Conservation (phyloP, 2,329 filamentous ascomycete genomes). For the Pleurostoma richardsiae region DNA sequence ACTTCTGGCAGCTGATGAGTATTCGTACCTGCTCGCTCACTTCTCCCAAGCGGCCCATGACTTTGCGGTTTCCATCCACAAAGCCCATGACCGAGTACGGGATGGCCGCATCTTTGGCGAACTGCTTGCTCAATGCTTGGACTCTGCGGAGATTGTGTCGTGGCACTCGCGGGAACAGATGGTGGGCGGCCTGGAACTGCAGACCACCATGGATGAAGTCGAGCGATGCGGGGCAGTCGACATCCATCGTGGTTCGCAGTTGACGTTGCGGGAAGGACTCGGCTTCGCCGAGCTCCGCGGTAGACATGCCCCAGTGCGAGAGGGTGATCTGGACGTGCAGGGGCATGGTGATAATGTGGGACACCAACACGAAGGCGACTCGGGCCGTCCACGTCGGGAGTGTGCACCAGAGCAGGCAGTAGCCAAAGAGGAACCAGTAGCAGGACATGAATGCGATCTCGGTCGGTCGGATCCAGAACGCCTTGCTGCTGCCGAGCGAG, state of each 20-base stretch:
- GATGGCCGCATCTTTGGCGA: slow-evolving; percentile 33
- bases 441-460: slow-evolving; percentile 58
- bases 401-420: slow-evolving; percentile 54
- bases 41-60: slow-evolving; percentile 43
- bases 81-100: slow-evolving; percentile 6
- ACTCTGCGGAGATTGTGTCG: slow-evolving; percentile 60
- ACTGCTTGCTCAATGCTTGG: slow-evolving; percentile 56
- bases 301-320: slow-evolving; percentile 69
- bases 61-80: slow-evolving; percentile 14
- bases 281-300: slow-evolving; percentile 54
- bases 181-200: slow-evolving; percentile 69
- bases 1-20: slow-evolving; percentile 50
- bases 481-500: slow-evolving; percentile 48
- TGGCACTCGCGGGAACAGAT: slow-evolving; percentile 64
- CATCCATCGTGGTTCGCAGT: slow-evolving; percentile 68
- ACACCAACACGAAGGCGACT: slow-evolving; percentile 57
- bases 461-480: slow-evolving; percentile 63
- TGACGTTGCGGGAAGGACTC: slow-evolving; percentile 67
- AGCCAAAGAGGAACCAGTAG: slow-evolving; percentile 67
- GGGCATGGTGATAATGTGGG: slow-evolving; percentile 61
- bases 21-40: slow-evolving; percentile 57
- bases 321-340: slow-evolving; percentile 70
- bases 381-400: slow-evolving; percentile 55
- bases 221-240: slow-evolving; percentile 67
- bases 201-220: slow-evolving; percentile 69